phyloP scores from a whole-genome alignment of 805 yeast genomes.

The Candida golubevii region DNA sequence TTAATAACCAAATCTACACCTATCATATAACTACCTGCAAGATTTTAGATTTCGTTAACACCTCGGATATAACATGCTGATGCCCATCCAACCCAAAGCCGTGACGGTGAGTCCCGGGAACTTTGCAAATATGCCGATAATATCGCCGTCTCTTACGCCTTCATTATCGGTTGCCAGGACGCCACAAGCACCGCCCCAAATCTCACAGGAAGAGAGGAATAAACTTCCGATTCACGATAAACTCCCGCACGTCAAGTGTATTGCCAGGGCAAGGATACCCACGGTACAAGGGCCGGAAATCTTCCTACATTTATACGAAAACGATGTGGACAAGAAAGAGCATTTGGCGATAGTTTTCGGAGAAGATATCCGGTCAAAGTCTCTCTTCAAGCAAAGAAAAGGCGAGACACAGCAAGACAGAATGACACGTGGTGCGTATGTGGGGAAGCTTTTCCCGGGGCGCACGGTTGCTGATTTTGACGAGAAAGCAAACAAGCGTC shows the following conservation, averaged over 20 bases:
- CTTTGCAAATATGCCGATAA: constrained; percentile 17
- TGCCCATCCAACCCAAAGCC: constrained; percentile 10
- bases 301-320: constrained; percentile 82
- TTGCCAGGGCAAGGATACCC: constrained; percentile 94
- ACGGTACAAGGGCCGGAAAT: constrained; percentile 94
- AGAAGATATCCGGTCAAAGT: constrained; percentile 75
- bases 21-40: too few species aligned
- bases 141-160: constrained; percentile 18
- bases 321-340: constrained; percentile 84
- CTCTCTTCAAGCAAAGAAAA: constrained; percentile 56
- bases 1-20: too few species aligned
- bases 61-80: constrained; percentile 1
- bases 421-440: constrained; percentile 98
- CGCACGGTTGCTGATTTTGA: constrained; percentile 66
- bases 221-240: constrained; percentile 42
- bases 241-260: constrained; percentile 77
- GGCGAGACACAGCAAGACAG: constrained; percentile 86
- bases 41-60: background rate
- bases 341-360: constrained; percentile 97
- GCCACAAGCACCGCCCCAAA: constrained; percentile 13
- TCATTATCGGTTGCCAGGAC: constrained; percentile 1
- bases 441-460: constrained; percentile 88
- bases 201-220: constrained; percentile 25
- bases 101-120: background rate
- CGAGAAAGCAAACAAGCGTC: constrained; percentile 19